Base-by-base conservation (phyloP, 1,139 yeast species). In the Diutina scorzettiae region DNA sequence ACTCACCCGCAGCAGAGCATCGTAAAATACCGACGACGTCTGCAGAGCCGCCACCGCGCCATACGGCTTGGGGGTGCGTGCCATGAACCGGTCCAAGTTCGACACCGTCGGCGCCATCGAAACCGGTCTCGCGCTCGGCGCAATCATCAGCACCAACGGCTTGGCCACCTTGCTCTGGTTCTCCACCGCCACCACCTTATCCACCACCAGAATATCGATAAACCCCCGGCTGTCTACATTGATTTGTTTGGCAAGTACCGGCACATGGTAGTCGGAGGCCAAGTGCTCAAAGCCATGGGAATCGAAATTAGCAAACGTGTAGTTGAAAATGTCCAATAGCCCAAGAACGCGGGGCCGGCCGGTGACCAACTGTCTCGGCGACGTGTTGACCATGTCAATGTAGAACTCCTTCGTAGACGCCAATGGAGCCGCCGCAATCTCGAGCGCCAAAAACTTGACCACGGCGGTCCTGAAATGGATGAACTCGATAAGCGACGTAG, bases 371-470 rank as follows among this genome's bases (percentile, higher is more conserved):
- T 64, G 68, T 18, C 63, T 61, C 12, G 70, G 69, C 45, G 21
- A 32, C 7, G 73, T 64, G 47, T 79, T 71, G 33, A 87, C 61
- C 6, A 69, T 55, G 3, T 70, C 64, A 28, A 79, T 63, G 49
- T 81, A 81, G 21, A 68, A 63, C 20, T 70, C 66, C 23, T 76
- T 72, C 47, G 78, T 68, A 1, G 82, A 68, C 2, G 72, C 58
- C 0, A 85, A 72, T 1, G 78, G 76, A n/a, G 78, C 66, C 44
- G 70, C 70, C 53, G 82, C 87, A 27, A 86, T 65, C 49, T 85
- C 93, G 45, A 81, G 60, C n/a, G 91, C 74, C 44, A 85, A 60
- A 51, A 78, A 77, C 48, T 81, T 84, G 28, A 85, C 62, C 6
- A 81, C 62, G 23, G 70, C 63, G 40, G 77, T 72, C 53, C 95